These are phyloP conservation scores for Elongisporangium anandrum DNA, from an alignment of 352 stramenopile species.

Conservation along the genomic window DNA sequence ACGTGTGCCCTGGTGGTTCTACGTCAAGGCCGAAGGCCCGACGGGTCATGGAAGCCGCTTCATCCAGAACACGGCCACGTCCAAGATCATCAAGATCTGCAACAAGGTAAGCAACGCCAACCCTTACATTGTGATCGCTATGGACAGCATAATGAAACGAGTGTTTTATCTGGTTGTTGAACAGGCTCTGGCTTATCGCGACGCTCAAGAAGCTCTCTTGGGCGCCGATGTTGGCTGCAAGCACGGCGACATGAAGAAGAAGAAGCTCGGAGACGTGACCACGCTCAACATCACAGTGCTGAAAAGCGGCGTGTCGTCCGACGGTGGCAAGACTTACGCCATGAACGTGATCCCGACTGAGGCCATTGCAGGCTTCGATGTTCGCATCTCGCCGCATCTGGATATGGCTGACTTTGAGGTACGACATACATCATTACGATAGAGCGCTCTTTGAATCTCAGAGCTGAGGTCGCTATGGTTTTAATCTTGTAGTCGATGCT, in stretches of 20 bases:
- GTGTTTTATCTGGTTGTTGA: too few species aligned
- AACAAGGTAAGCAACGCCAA: conserved; percentile 66
- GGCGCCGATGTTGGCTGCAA: conserved; percentile 76
- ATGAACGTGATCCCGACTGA: conserved; percentile 94
- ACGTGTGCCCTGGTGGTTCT: conserved; percentile 91
- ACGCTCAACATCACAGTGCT: conserved; percentile 95
- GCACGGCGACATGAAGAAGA: conserved; percentile 89
- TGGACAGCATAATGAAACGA: too few species aligned
- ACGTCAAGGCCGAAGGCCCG: conserved; percentile 64
- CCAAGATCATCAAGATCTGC: conserved; percentile 90
- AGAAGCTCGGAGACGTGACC: conserved; percentile 93
- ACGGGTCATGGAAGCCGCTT: conserved; percentile 91
- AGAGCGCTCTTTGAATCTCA: too few species aligned
- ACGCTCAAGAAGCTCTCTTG: conserved; percentile 84
- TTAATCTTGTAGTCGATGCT: conserved; percentile 57
- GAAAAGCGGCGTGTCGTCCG: conserved; percentile 82
- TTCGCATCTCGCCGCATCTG: conserved; percentile 91
- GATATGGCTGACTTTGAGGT: conserved; percentile 79
- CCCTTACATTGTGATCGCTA: too few species aligned
- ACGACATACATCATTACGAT: background rate
- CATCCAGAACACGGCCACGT: conserved; percentile 92
- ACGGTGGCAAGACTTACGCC: conserved; percentile 75
- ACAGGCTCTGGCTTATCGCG: conserved; percentile 85
- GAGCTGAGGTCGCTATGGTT: background rate
- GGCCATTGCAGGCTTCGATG: conserved; percentile 91